Percentiles rank a stretch among this genome's conserved stretches.
Conservation (phyloP, 768 basidiomycete species). For the Neoboletus magnificus region DNA sequence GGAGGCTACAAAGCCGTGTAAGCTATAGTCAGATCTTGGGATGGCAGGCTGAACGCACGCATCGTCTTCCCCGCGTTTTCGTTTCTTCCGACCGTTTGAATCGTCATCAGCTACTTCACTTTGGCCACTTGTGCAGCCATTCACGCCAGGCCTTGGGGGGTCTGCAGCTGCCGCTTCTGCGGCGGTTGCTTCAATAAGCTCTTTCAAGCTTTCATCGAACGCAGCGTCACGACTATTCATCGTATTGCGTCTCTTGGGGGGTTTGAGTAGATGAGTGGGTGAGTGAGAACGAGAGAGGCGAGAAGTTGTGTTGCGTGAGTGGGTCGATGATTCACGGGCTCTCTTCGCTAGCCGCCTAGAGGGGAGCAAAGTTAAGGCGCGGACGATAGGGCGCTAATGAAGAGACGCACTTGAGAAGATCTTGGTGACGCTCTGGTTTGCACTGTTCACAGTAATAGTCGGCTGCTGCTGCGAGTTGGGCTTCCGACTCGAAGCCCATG, state of each 20-base stretch:
- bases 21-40: constrained; percentile 2
- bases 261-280: constrained; percentile 55
- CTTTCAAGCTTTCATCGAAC: constrained; percentile 84
- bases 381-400: constrained; percentile 12
- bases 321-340: constrained; percentile 60
- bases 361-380: constrained; percentile 15
- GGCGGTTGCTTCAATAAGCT: constrained; percentile 70
- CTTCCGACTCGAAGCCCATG: constrained; percentile 86
- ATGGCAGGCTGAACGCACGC: constrained; percentile 41
- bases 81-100: constrained; percentile 54
- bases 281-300: constrained; percentile 77
- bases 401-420: constrained; percentile 71
- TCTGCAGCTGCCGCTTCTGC: constrained; percentile 63
- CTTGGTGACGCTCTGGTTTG: constrained; percentile 78
- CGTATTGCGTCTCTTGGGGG: constrained; percentile 88
- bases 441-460: constrained; percentile 96
- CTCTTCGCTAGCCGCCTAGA: constrained; percentile 61
- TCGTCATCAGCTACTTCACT: constrained; percentile 50
- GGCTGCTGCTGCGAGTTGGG: constrained; percentile 66
- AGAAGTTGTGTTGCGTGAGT: constrained; percentile 55
- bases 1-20: constrained; percentile 33
- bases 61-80: constrained; percentile 76
- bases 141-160: constrained; percentile 30
- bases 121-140: constrained; percentile 41
- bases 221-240: constrained; percentile 97